These are phyloP conservation scores for Aspergillus pseudotamarii DNA, from an alignment of 2,329 filamentous ascomycete species.

Conservation along the genomic window DNA sequence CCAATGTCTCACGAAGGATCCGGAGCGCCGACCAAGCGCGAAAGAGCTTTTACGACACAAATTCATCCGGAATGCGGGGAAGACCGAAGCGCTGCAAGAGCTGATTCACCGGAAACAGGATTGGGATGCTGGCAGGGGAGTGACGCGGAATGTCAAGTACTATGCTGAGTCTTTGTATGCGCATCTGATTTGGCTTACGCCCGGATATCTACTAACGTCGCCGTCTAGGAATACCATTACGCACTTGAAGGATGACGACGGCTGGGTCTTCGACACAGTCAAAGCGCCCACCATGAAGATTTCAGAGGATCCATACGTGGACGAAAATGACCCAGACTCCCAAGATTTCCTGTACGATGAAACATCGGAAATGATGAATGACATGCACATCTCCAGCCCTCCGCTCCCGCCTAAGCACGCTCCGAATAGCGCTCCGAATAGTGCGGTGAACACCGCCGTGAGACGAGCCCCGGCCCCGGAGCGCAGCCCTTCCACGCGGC, in stretches of 20 bases:
- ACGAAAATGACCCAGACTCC: constrained; percentile 49
- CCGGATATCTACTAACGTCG: constrained; percentile 11
- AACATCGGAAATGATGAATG: constrained; percentile 43
- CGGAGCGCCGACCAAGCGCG: constrained; percentile 79
- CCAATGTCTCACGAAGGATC: constrained; percentile 89
- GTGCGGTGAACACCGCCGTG: constrained; percentile 63
- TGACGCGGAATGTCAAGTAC: constrained; percentile 73
- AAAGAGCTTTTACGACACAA: constrained; percentile 85
- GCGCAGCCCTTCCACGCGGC: constrained; percentile 45
- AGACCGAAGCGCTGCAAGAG: constrained; percentile 84
- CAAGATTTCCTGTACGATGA: constrained; percentile 40
- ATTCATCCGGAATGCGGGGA: constrained; percentile 85
- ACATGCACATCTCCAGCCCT: constrained; percentile 45
- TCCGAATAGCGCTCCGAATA: constrained; percentile 46
- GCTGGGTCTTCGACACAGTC: constrained; percentile 95
- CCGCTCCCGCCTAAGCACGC: constrained; percentile 55
- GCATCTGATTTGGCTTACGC: constrained; percentile 19
- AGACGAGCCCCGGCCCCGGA: constrained; percentile 50
- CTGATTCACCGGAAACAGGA: constrained; percentile 78
- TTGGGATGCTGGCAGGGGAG: constrained; percentile 74
- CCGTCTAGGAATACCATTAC: constrained; percentile 61
- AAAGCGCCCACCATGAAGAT: constrained; percentile 67
- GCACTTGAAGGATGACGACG: constrained; percentile 69
- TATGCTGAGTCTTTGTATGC: constrained; percentile 86
- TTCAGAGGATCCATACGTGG: constrained; percentile 54